phyloP scores from a whole-genome alignment of 306 rosid species.

The Hippophae tibetana region DNA sequence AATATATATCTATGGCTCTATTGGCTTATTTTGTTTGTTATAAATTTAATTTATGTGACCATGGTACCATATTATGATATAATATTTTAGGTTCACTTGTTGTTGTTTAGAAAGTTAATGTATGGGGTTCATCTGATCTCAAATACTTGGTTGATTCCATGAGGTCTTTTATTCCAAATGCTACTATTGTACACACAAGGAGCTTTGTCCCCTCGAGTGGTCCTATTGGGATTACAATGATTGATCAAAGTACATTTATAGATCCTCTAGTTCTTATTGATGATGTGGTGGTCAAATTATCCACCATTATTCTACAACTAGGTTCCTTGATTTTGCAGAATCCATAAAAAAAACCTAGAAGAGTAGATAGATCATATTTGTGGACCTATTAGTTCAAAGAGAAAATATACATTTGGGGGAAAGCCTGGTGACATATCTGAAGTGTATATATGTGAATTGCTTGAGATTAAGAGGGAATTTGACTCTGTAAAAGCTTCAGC shows the following conservation, averaged over 20 bases:
- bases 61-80: neutral
- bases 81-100: conserved; percentile 9
- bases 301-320: conserved; percentile 62
- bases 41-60: neutral
- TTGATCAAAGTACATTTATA: conserved; percentile 21
- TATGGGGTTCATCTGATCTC: conserved; percentile 88
- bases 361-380: conserved; percentile 21
- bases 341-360: conserved; percentile 19
- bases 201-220: conserved; percentile 55
- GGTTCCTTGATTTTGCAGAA: conserved; percentile 5
- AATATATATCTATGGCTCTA: neutral
- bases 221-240: conserved; percentile 22
- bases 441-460: conserved; percentile 74
- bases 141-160: conserved; percentile 77
- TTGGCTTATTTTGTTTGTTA: neutral
- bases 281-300: conserved; percentile 82
- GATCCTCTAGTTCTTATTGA: conserved; percentile 68
- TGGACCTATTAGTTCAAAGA: conserved; percentile 23
- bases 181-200: conserved; percentile 88
- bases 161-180: conserved; percentile 74
- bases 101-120: conserved; percentile 50
- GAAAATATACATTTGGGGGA: conserved; percentile 17
- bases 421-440: conserved; percentile 89
- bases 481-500: conserved; percentile 65
- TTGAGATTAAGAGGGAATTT: conserved; percentile 82